Conservation (phyloP, 2,329 filamentous ascomycete species). For the Fusarium miscanthi region DNA sequence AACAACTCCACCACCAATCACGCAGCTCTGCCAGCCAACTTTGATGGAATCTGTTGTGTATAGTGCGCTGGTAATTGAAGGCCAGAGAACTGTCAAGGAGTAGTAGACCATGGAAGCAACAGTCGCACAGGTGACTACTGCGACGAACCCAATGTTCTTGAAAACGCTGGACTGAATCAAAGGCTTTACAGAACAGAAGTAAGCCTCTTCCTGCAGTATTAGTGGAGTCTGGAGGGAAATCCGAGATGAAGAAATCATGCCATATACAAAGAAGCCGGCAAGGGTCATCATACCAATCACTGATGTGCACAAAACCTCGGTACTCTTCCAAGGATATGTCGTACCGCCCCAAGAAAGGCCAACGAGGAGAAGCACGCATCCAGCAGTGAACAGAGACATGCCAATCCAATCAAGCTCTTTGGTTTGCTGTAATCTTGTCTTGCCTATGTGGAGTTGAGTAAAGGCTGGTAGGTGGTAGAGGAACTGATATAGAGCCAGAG, state of each 20-base stretch:
- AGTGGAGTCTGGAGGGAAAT: neutral
- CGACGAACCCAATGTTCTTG: conserved; percentile 53
- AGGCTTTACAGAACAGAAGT: conserved; percentile 51
- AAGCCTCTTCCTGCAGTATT: conserved; percentile 47
- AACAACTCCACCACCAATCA: conserved; percentile 56
- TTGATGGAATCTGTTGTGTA: conserved; percentile 53
- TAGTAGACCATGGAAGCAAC: conserved; percentile 60
- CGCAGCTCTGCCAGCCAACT: conserved; percentile 56
- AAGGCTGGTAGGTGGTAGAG: conserved; percentile 61
- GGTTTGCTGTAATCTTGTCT: conserved; percentile 52
- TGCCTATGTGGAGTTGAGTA: conserved; percentile 55
- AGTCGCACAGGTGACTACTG: conserved; percentile 53
- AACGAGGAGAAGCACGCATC: conserved; percentile 56
- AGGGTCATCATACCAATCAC: conserved; percentile 53
- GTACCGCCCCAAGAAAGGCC: conserved; percentile 57
- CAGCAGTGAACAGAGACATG: conserved; percentile 55
- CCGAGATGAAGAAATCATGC: conserved; percentile 20
- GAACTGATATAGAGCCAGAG: conserved; percentile 54
- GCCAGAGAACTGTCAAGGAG: conserved; percentile 57
- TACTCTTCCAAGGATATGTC: conserved; percentile 56
- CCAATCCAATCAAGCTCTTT: conserved; percentile 60
- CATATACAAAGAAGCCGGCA: conserved; percentile 52
- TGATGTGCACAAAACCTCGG: conserved; percentile 51
- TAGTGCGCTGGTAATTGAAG: conserved; percentile 54
- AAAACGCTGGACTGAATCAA: conserved; percentile 58